These are phyloP conservation scores for Rhodomyrtus tomentosa DNA, from an alignment of 345 rosid genomes.

Conservation along the genomic window DNA sequence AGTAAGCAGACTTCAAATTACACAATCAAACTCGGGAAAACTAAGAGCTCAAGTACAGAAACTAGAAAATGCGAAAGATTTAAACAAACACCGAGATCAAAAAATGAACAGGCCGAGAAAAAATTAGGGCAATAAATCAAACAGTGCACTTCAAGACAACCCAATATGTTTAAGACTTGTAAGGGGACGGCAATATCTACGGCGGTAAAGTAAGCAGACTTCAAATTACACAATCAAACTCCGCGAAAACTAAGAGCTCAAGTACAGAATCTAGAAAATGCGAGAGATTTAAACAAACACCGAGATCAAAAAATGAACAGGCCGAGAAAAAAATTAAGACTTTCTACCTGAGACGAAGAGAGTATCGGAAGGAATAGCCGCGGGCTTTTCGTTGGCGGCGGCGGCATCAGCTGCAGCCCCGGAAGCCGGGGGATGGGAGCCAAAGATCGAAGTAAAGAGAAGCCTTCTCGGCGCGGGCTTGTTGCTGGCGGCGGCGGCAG, in stretches of 20 bases:
- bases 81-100: background rate
- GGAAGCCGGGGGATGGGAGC: background rate
- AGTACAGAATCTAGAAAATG: background rate
- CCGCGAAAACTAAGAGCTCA: background rate
- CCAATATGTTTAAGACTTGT: rapidly evolving
- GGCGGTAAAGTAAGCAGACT: background rate
- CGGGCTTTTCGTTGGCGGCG: background rate
- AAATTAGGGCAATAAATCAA: background rate
- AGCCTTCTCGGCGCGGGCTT: slow-evolving; percentile 1
- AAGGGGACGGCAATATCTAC: background rate
- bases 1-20: background rate
- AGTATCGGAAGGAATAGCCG: slow-evolving; percentile 4
- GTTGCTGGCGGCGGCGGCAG: background rate
- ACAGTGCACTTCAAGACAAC: background rate
- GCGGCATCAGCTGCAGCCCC: background rate
- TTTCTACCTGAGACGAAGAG: slow-evolving; percentile 14
- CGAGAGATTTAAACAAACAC: background rate
- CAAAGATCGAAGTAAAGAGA: slow-evolving; percentile 5
- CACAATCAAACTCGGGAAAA: background rate
- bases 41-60: background rate
- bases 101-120: background rate
- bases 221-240: background rate
- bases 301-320: background rate
- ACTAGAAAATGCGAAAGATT: background rate
- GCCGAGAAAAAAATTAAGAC: background rate